A percentile compares a stretch with the other conserved stretches of the same genome.
These are phyloP conservation scores for Epichloe brachyelytri DNA, from an alignment of 2,329 filamentous ascomycete genomes.

Conservation along the genomic window DNA sequence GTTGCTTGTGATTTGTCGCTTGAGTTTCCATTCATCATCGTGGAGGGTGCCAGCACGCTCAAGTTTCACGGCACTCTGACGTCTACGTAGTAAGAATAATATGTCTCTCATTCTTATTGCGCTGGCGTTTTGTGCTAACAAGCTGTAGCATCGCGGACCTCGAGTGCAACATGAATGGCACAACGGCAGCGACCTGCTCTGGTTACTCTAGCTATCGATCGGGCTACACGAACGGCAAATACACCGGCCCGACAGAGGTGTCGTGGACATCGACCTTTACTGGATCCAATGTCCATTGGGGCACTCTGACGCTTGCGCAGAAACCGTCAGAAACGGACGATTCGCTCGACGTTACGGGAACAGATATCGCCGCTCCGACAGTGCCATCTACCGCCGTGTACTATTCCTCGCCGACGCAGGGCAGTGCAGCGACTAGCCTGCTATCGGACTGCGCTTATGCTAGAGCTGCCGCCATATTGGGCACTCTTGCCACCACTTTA, in stretches of 20 bases:
- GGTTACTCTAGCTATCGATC: slow-evolving; percentile 33
- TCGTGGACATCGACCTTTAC: slow-evolving; percentile 32
- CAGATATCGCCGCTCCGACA: slow-evolving; percentile 7
- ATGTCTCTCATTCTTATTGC: not conserved
- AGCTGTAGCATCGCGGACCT: slow-evolving; percentile 28
- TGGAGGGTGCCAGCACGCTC: slow-evolving; percentile 32
- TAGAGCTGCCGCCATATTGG: not conserved
- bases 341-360: slow-evolving; percentile 13
- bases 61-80: slow-evolving; percentile 30
- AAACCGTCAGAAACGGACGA: slow-evolving; percentile 20
- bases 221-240: slow-evolving; percentile 24
- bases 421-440: not conserved
- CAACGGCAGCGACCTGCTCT: slow-evolving; percentile 32
- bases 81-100: slow-evolving; percentile 26
- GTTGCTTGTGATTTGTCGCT: slow-evolving; percentile 30
- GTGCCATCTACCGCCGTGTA: slow-evolving; percentile 6
- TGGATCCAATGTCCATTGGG: slow-evolving; percentile 30
- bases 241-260: slow-evolving; percentile 30
- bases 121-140: not conserved
- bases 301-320: slow-evolving; percentile 28
- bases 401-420: slow-evolving; percentile 4
- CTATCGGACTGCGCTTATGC: not conserved
- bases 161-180: slow-evolving; percentile 28
- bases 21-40: slow-evolving; percentile 33
- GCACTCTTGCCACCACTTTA: not conserved